Evolutionary conservation across 2,329 filamentous ascomycete genomes (phyloP), one percentile per base, ranked within the genome.

Genomic region (Cladosporium oxysporum): DNA sequence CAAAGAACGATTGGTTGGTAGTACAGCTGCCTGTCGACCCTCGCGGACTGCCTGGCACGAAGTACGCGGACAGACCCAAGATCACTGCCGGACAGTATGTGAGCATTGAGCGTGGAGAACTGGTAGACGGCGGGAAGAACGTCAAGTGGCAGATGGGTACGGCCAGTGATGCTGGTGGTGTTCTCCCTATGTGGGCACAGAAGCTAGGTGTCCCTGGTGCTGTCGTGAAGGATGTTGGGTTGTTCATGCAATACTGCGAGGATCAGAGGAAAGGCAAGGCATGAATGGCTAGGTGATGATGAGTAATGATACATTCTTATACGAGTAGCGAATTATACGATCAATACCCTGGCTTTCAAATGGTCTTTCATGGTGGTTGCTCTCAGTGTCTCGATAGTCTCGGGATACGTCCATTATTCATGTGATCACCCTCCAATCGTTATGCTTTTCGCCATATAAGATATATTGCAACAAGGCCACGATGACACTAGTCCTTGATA

Each of bases 91-190:
- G 85, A 4, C 80, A 81, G 11, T 92, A 92, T 71, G 85, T 83
- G 31, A 89, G 87, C 69, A 81, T 92, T 1, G 90, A 93, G 79
- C 79, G 85, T 55, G 78, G 90, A 37, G 78, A 83, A 65, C 79
- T 83, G 71, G 67, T 83, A 4, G 76, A 76, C 5, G 74, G 68
- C 16, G 73, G 71, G 3, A 63, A 59, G 31, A 74, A 77, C 5
- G 82, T 91, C 57, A 88, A 90, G 76, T 95, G 91, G 91, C 81
- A 89, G 66, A 93, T 94, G 90, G 90, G 87, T 10, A 93, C 91
- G 11, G 85, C 88, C 12, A 90, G 88, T 66, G 86, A 93, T 75
- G 91, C 91, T 0, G 83, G 83, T 63, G 91, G 91, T 0, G 76
- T 83, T 31, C 72, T 93, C 65, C 91, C 91, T 0, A 80, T 83